These are phyloP conservation scores for Erythrophleum ivorense DNA, from an alignment of 331 rosid species.

Conservation along the genomic window DNA sequence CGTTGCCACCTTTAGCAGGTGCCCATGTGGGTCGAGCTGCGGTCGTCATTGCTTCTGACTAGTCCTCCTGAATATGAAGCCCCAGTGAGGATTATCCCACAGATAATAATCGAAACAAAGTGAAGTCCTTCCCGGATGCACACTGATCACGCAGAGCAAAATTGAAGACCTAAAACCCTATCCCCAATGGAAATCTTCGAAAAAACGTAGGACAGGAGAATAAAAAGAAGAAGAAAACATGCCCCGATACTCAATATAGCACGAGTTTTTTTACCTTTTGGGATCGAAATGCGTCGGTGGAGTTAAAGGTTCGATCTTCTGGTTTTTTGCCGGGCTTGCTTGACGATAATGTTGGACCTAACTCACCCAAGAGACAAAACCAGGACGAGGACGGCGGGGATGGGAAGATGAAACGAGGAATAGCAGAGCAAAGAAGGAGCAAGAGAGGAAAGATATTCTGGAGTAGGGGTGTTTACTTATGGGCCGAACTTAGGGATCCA, in stretches of 20 bases:
- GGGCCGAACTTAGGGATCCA: not conserved
- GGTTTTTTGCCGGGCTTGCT: not conserved
- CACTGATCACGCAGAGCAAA: not conserved
- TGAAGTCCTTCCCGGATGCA: not conserved
- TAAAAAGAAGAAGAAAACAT: not conserved
- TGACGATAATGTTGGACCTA: not conserved
- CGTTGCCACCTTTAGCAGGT: conserved; percentile 95
- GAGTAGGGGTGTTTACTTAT: not conserved
- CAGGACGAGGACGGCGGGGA: not conserved
- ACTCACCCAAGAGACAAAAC: not conserved
- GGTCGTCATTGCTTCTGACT: conserved; percentile 65
- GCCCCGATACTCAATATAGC: not conserved
- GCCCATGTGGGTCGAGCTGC: conserved; percentile 99
- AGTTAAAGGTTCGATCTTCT: not conserved
- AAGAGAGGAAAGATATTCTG: no score
- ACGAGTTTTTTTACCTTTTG: not conserved
- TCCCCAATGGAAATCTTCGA: not conserved
- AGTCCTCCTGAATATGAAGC: not conserved
- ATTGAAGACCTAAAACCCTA: not conserved
- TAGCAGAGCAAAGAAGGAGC: not conserved
- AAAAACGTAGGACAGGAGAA: not conserved
- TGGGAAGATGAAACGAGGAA: not conserved
- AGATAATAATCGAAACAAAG: not conserved
- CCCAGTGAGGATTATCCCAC: not conserved
- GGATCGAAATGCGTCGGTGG: not conserved